A percentile compares a stretch with the other conserved stretches of the same genome.
Conservation (phyloP, 2,329 filamentous ascomycete genomes). For the Aureobasidium zeae region DNA sequence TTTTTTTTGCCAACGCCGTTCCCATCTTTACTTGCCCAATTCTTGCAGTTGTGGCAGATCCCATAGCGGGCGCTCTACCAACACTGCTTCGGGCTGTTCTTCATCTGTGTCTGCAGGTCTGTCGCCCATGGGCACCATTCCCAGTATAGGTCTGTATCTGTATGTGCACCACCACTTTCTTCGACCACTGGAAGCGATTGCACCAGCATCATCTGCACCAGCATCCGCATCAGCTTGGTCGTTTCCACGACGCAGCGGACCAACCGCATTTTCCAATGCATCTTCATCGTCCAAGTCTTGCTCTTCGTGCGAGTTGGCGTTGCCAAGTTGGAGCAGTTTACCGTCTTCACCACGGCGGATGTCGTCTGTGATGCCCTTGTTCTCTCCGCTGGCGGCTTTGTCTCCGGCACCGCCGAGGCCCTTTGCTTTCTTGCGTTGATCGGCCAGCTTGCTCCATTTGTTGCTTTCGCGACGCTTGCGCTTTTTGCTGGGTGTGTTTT, state of each 20-base stretch:
- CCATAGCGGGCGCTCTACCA: constrained; percentile 66
- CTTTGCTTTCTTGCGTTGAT: constrained; percentile 34
- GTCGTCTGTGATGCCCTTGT: constrained; percentile 26
- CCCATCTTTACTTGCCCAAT: constrained; percentile 2
- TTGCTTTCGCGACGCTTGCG: constrained; percentile 30
- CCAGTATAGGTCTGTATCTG: constrained; percentile 91
- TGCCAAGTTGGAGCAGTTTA: constrained; percentile 19
- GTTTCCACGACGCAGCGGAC: constrained; percentile 29
- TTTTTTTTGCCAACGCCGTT: too few relatives aligned
- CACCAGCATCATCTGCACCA: constrained; percentile 22
- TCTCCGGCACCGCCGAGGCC: constrained; percentile 49
- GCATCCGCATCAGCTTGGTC: constrained; percentile 25
- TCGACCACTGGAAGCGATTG: constrained; percentile 22
- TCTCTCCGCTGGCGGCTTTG: constrained; percentile 32
- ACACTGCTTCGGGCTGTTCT: constrained; percentile 61
- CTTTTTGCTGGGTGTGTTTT: constrained; percentile 26
- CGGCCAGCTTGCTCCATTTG: constrained; percentile 19
- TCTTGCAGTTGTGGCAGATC: constrained; percentile 17
- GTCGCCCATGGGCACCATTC: constrained; percentile 50
- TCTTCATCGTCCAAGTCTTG: constrained; percentile 34
- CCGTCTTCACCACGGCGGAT: constrained; percentile 25
- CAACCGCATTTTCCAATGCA: constrained; percentile 33
- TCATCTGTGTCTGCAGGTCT: constrained; percentile 37
- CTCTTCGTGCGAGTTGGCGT: constrained; percentile 24
- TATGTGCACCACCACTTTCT: constrained; percentile 66